Percentiles rank a stretch among this genome's conserved stretches.
These are phyloP conservation scores for Inga laurina DNA, from an alignment of 306 rosid species.

Conservation along the genomic window DNA sequence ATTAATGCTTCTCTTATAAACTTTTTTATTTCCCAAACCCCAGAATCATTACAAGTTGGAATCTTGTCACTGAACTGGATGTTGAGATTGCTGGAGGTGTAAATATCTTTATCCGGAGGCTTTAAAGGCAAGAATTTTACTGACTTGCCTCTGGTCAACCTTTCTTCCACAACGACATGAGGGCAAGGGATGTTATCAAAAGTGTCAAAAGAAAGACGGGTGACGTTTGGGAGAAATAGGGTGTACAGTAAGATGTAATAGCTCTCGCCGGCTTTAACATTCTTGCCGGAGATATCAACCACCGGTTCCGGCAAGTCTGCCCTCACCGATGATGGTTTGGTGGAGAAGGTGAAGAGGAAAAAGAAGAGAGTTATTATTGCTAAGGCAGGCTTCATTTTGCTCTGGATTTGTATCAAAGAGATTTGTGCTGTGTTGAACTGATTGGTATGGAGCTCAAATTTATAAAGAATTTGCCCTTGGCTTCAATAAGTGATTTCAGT, in stretches of 20 bases:
- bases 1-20: background rate
- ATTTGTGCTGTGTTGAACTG: background rate
- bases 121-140: background rate
- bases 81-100: background rate
- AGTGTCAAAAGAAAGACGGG: background rate
- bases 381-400: background rate
- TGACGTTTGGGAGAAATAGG: background rate
- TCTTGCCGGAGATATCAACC: background rate
- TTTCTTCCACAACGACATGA: background rate
- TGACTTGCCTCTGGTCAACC: background rate
- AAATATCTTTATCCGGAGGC: background rate
- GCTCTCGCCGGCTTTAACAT: background rate
- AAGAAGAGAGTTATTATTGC: background rate
- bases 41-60: background rate
- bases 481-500: background rate
- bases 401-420: background rate
- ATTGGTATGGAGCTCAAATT: background rate
- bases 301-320: background rate
- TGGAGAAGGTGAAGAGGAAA: background rate
- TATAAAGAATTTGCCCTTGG: background rate
- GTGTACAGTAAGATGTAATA: background rate
- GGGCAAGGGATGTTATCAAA: background rate
- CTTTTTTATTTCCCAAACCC: background rate
- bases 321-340: background rate
- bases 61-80: background rate